A percentile compares a stretch with the other conserved stretches of the same genome.
Evolutionary conservation across 768 basidiomycete genomes (phyloP).

Genomic region (Boletus rufocinnamomeus): DNA sequence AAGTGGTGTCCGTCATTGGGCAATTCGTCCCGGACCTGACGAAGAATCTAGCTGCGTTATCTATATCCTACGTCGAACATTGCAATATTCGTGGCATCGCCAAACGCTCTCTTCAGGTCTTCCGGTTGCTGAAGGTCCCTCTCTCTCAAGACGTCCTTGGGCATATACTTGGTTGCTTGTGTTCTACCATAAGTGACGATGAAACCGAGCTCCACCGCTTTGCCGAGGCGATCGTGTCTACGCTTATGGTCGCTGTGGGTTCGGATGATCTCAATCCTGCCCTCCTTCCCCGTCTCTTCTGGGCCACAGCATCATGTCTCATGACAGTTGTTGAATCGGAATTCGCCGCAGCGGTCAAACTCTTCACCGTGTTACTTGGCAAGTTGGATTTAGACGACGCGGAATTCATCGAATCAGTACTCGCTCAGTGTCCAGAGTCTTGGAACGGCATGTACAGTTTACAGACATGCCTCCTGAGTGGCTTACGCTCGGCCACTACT

Average conservation of each 20-base stretch:
- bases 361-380: slow-evolving; percentile 65
- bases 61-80: slow-evolving; percentile 81
- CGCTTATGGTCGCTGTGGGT: slow-evolving; percentile 62
- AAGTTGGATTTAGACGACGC: slow-evolving; percentile 73
- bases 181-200: slow-evolving; percentile 77
- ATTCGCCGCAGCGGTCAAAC: slow-evolving; percentile 64
- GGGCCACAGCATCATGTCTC: slow-evolving; percentile 81
- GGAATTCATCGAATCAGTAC: slow-evolving; percentile 64
- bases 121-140: slow-evolving; percentile 74
- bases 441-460: slow-evolving; percentile 69
- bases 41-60: slow-evolving; percentile 77
- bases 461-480: slow-evolving; percentile 72
- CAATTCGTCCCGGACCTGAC: slow-evolving; percentile 70
- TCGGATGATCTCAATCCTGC: slow-evolving; percentile 57
- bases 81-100: slow-evolving; percentile 86
- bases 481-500: slow-evolving; percentile 78
- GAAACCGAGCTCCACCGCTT: slow-evolving; percentile 81
- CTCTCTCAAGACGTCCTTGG: slow-evolving; percentile 74
- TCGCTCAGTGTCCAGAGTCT: slow-evolving; percentile 64
- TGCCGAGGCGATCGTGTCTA: slow-evolving; percentile 79
- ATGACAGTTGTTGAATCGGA: slow-evolving; percentile 83
- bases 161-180: slow-evolving; percentile 77
- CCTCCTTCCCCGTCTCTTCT: slow-evolving; percentile 82
- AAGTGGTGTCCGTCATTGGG: slow-evolving; percentile 65
- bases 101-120: slow-evolving; percentile 88